These are phyloP conservation scores for Rhizopogon salebrosus DNA, from an alignment of 768 basidiomycete species.

Conservation along the genomic window DNA sequence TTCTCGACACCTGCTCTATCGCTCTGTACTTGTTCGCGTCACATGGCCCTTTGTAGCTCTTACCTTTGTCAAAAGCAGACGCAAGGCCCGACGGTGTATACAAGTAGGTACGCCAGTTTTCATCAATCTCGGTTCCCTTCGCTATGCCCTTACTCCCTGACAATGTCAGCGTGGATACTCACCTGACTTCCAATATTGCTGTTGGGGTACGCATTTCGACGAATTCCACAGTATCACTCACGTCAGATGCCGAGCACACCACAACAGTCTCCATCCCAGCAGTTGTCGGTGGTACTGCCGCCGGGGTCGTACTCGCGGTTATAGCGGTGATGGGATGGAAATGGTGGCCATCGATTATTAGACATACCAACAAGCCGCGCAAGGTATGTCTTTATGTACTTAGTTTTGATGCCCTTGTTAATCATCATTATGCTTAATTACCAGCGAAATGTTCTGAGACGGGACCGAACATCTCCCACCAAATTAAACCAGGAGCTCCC, in stretches of 20 bases:
- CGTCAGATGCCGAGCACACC: not conserved
- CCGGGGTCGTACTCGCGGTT: constrained; percentile 43
- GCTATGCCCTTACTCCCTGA: not conserved
- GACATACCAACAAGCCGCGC: not conserved
- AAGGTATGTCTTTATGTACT: not conserved
- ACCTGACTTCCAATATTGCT: not conserved
- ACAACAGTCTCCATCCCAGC: constrained; percentile 38
- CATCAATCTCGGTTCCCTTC: not conserved
- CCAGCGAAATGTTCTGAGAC: constrained; percentile 1
- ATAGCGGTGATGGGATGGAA: constrained; percentile 38
- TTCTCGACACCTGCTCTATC: not conserved
- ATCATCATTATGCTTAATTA: not conserved
- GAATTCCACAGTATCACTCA: not conserved
- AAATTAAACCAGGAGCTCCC: not conserved
- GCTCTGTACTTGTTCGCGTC: not conserved
- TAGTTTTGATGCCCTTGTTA: not conserved
- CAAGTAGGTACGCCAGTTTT: not conserved
- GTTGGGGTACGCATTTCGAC: not conserved
- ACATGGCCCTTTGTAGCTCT: not conserved
- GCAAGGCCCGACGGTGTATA: not conserved
- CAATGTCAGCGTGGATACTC: not conserved
- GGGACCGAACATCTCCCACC: not conserved
- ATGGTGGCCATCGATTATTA: constrained; percentile 31
- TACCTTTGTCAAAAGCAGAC: no score
- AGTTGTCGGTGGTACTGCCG: constrained; percentile 46